Base-by-base conservation (phyloP, 2,329 filamentous ascomycete species). In the Claviceps sp. region DNA sequence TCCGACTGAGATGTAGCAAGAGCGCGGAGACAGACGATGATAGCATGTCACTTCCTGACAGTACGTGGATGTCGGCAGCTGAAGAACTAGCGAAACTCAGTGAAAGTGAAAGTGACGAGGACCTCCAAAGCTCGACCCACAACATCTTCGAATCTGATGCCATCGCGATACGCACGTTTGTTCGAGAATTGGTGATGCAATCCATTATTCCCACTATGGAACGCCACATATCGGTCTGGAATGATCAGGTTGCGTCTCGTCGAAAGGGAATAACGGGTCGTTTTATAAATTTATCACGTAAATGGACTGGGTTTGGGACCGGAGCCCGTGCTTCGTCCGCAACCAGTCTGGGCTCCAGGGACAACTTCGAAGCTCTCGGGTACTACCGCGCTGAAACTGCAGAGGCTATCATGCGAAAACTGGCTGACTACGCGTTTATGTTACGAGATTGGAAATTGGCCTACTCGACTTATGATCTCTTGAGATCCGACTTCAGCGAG, bases 201-300 rank as follows among this genome's bases (percentile, higher is more conserved):
- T 97, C 91, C 1, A 82, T 98, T 50, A 77, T 98, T 52, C 93
- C 94, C 1, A 90, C 87, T 42, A 98, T 98, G 94, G 93, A 98
- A 68, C 85, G 91, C 52, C 83, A 86, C 57, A 80, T 95, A 11
- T 85, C 88, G 5, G 76, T 89, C 5, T 98, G 93, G 94, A 98
- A 98, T 62, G 93, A 98, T 61, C 91, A 97, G 66, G 86, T 97
- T 26, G 90, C 91, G 16, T 96, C 94, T 13, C 80, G 88, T 53
- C 78, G 94, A 52, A 83, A 88, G 61, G 94, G 94, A 14, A 76
- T 98, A 47, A 86, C 86, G 51, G 94, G 94, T 11, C 82, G 89
- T n/a, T 91, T 98, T 66, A 89, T 95, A 75, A 95, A 86, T 9
- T 74, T 98, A 52, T 95, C 90, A 0, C 90, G 93, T 62, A 85